These are phyloP conservation scores for Aureobasidium mangrovei DNA, from an alignment of 2,329 filamentous ascomycete species.

Conservation along the genomic window DNA sequence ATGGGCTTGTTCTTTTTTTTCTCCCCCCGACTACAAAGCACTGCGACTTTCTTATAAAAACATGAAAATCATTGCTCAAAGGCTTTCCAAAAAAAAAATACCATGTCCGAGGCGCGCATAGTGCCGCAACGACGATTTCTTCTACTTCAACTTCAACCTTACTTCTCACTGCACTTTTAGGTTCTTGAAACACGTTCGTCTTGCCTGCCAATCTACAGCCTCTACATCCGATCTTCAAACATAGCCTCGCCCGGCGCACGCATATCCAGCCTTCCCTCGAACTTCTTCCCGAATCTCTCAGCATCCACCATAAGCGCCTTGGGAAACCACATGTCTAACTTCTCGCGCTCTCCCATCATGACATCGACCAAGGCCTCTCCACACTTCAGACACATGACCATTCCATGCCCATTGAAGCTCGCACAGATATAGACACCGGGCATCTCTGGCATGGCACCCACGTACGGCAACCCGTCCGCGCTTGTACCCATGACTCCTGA, in stretches of 20 bases:
- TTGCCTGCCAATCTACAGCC: not conserved
- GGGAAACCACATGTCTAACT: constrained; percentile 44
- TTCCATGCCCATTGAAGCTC: constrained; percentile 55
- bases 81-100: not conserved
- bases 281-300: constrained; percentile 28
- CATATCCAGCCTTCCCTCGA: constrained; percentile 14
- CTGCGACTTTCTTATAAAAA: constrained; percentile 13
- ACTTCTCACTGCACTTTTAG: not conserved
- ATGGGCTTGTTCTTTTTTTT: constrained; percentile 14
- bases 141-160: not conserved
- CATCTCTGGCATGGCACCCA: constrained; percentile 34
- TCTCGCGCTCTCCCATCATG: constrained; percentile 29
- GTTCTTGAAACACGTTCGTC: no score
- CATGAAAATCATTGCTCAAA: constrained; percentile 14
- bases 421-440: constrained; percentile 47
- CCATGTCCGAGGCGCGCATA: constrained; percentile 14
- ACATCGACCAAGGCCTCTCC: constrained; percentile 50
- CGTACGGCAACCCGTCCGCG: constrained; percentile 42
- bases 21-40: not conserved
- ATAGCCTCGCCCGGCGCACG: constrained; percentile 16
- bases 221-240: constrained; percentile 4
- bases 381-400: constrained; percentile 35
- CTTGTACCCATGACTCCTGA: constrained; percentile 46
- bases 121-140: constrained; percentile 12
- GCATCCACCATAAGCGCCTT: constrained; percentile 40